Evolutionary conservation across 192 early-diverging fungal species (phyloP).

Genomic region (Rhizophagus prolifer): DNA sequence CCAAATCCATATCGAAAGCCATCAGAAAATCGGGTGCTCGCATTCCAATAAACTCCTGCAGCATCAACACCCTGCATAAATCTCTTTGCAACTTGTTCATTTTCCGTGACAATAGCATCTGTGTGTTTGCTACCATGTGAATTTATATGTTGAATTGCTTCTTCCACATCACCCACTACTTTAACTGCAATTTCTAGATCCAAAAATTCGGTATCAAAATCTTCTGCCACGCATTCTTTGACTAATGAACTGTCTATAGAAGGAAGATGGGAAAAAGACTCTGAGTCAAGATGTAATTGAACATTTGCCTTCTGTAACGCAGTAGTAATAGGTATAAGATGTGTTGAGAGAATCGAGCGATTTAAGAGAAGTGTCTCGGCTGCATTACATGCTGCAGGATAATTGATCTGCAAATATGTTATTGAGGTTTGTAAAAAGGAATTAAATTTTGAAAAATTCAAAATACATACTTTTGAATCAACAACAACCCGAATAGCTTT

Average conservation of each 20-base stretch:
- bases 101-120: constrained; percentile 89
- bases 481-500: constrained; percentile 81
- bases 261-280: constrained; percentile 38
- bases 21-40: constrained; percentile 93
- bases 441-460: background rate
- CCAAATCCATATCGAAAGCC: constrained; percentile 99
- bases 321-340: constrained; percentile 53
- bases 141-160: constrained; percentile 92
- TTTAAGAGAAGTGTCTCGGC: constrained; percentile 94
- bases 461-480: constrained; percentile 71
- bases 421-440: background rate
- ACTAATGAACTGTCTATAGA: constrained; percentile 32
- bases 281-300: constrained; percentile 58
- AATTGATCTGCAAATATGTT: constrained; percentile 58
- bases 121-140: constrained; percentile 94
- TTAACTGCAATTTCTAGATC: constrained; percentile 82
- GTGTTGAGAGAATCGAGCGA: constrained; percentile 36
- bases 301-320: constrained; percentile 64
- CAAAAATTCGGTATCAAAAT: constrained; percentile 92
- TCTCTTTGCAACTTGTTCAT: constrained; percentile 62
- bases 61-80: constrained; percentile 95
- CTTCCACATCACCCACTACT: constrained; percentile 69
- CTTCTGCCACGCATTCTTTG: constrained; percentile 46
- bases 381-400: constrained; percentile 95
- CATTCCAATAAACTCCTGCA: constrained; percentile 98